Base-by-base conservation (phyloP, 179 eudicot species). In the Gypsophila paniculata region DNA sequence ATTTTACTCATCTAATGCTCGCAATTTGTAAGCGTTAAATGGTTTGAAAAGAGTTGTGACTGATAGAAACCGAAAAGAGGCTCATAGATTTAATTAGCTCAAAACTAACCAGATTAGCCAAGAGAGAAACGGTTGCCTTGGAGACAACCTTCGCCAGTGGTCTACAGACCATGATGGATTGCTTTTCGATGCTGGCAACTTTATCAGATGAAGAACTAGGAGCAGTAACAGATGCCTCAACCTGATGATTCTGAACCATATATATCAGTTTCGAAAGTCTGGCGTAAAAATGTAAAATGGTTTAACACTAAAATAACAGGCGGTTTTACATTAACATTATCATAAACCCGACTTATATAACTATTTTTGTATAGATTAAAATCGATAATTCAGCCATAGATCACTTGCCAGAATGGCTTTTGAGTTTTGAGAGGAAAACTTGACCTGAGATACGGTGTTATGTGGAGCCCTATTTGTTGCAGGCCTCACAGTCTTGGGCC, bases 131-230 rank as follows among this genome's bases (percentile, higher is more conserved):
- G 0, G 89, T 88, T 29, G 75, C 74, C 82, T 76, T 88, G 3
- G 98, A 89, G 26, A 85, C 93, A 14, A 84, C 82, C 76, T 91
- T 93, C 19, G 98, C 97, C 72, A 89, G 77, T 36, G 98, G 98
- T 77, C 83, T 93, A 75, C 84, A 86, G 57, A 91, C 58, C 71
- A 84, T 84, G 77, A 75, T 75, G 48, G 88, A 70, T 46, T 75
- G 71, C 70, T 64, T 69, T 39, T 76, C 86, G 46, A 77, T 53
- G 68, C 81, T 74, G 9, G 36, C 70, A 70, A 62, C 65, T 65
- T 70, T 54, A 26, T 80, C 80, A 61, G 77, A 76, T 54, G 81
- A 75, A 38, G 74, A 73, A 53, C 59, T 68, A 74, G 74, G 77
- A 21, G 70, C 78, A 23, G 78, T 72, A 53, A 76, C 83, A 48